Evolutionary conservation across 805 yeast species (phyloP), one percentile per base, ranked within the genome.

Genomic region (Hanseniaspora thailandica): DNA sequence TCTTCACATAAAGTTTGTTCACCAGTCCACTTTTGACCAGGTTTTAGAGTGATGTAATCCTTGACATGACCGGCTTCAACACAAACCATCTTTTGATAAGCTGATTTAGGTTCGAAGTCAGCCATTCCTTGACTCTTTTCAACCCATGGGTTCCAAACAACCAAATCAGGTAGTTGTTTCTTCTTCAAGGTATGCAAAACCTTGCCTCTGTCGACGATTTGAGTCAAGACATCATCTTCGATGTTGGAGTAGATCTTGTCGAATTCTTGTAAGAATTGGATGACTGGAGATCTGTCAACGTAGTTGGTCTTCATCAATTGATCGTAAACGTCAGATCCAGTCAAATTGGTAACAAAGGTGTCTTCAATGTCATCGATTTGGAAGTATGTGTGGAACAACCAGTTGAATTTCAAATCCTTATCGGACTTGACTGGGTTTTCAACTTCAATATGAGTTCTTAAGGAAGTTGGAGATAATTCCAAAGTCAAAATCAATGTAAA

Each of bases 131-230:
- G 72, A n/a, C 93, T 78, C 66, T 84, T 86, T 54, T 83, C 76
- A 59, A 77, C 72, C 98, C 97, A 93, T 35, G 98, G 98, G 68
- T 93, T 93, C 98, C 98, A 93, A 53, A 93, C 97, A 47, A 93
- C 97, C 34, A 76, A 70, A 58, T 80, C 84, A 33, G 72, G 75
- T 40, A 86, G 71, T 60, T 82, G 82, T 15, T 69, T 69, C 63
- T 95, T 75, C 52, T 76, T 71, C 34, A 90, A 67, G 40, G 84
- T 80, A 64, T 82, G 83, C 47, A 80, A 66, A 7, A 86, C 89
- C 57, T 78, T 75, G 45, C 90, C 93, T 54, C 76, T 74, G 55
- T 78, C 81, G 46, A 82, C 79, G 50, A 89, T 81, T 63, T 83
- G 87, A 38, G 86, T 70, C 6, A 74, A 57, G 62, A 81, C 81